Evolutionary conservation across 495 filamentous ascomycete genomes (phyloP).

Genomic region (Neurospora hispaniola): DNA sequence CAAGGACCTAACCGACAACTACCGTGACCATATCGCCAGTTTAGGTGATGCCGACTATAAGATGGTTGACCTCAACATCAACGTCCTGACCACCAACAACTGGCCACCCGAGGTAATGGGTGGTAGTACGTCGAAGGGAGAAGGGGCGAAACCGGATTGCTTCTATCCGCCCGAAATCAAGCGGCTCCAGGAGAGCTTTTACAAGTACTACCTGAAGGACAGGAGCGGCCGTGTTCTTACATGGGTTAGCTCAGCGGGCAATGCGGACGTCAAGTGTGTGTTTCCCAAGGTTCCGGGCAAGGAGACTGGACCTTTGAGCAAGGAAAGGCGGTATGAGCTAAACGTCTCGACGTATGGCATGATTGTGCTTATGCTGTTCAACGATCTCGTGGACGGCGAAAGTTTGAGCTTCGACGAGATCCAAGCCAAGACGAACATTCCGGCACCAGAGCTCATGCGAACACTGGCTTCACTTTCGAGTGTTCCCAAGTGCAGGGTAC

Average conservation of each 20-base stretch:
- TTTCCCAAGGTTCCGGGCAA: constrained; percentile 60
- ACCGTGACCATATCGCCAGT: constrained; percentile 54
- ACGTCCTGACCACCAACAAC: constrained; percentile 81
- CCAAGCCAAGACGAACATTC: constrained; percentile 73
- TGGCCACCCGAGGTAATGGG: constrained; percentile 89
- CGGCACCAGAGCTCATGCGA: constrained; percentile 61
- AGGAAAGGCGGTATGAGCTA: constrained; percentile 72
- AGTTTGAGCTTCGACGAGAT: constrained; percentile 76
- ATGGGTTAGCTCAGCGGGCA: constrained; percentile 62
- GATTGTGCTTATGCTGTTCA: constrained; percentile 84
- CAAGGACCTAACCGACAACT: constrained; percentile 68
- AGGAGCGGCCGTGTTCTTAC: constrained; percentile 79
- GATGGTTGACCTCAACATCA: constrained; percentile 68
- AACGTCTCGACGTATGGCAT: constrained; percentile 90
- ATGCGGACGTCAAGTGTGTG: constrained; percentile 70
- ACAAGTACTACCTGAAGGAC: constrained; percentile 78
- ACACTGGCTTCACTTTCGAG: constrained; percentile 79
- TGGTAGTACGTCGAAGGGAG: constrained; percentile 24
- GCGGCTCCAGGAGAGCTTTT: constrained; percentile 71
- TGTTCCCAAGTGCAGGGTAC: constrained; percentile 70
- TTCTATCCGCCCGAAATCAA: constrained; percentile 70
- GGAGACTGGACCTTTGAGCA: constrained; percentile 49
- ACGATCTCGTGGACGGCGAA: constrained; percentile 55
- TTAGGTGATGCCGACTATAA: constrained; percentile 55
- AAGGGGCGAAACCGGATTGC: constrained; percentile 44